Conservation (phyloP, 1,139 yeast genomes). For the Kodamaea sp. region DNA sequence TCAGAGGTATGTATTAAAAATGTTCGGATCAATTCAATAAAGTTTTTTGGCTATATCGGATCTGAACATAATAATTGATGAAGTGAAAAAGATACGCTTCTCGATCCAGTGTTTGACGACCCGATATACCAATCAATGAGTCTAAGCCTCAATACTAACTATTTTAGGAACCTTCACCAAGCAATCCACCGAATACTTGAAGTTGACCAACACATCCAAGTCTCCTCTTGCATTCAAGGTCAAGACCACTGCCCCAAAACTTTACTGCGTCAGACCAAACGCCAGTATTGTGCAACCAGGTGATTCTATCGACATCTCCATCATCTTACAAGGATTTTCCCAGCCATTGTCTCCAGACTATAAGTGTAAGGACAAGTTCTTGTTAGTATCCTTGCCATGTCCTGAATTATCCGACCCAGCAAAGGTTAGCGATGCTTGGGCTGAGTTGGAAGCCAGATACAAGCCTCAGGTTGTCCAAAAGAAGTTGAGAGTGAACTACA, state of each 20-base stretch:
- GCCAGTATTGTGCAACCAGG: conserved; percentile 83
- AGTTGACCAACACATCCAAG: conserved; percentile 64
- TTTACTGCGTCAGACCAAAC: conserved; percentile 95
- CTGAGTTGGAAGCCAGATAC: conserved; percentile 62
- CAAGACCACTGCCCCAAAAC: conserved; percentile 96
- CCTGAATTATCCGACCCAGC: conserved; percentile 56
- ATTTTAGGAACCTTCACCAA: conserved; percentile 64
- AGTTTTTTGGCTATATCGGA: too few species aligned
- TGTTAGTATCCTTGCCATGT: conserved; percentile 83
- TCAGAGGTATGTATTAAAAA: conserved; percentile 60
- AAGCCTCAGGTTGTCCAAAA: conserved; percentile 64
- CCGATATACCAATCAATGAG: too few species aligned
- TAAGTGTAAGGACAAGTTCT: conserved; percentile 89
- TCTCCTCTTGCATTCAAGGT: conserved; percentile 86
- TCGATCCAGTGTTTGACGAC: too few species aligned
- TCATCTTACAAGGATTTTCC: conserved; percentile 81
- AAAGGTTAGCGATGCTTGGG: conserved; percentile 71
- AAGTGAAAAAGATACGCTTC: too few species aligned
- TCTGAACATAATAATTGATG: too few species aligned
- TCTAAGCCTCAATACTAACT: conserved; percentile 19
- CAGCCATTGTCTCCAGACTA: conserved; percentile 72
- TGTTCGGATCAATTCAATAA: too few species aligned
- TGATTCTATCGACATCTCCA: conserved; percentile 67
- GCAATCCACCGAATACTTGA: conserved; percentile 68
- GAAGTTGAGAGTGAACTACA: conserved; percentile 77